Evolutionary conservation across 352 stramenopile species (phyloP).

Genomic region (Phytophthora sojae): DNA sequence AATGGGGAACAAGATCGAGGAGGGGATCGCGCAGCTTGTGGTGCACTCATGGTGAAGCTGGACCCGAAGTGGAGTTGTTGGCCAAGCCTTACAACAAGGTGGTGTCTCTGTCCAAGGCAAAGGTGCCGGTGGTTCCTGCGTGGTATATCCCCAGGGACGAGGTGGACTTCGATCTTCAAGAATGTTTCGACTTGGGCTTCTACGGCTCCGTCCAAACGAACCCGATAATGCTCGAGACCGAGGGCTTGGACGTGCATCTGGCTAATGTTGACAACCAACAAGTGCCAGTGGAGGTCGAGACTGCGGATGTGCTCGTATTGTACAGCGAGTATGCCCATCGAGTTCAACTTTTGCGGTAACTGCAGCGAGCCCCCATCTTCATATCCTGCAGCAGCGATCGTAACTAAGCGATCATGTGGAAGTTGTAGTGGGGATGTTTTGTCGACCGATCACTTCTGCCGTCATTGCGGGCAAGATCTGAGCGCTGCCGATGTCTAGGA

Average conservation of each 20-base stretch:
- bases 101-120: constrained; percentile 19
- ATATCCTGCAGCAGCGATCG: background rate
- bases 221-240: background rate
- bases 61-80: constrained; percentile 31
- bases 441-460: constrained; percentile 1
- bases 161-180: constrained; percentile 27
- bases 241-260: background rate
- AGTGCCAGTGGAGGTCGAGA: background rate
- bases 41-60: constrained; percentile 25
- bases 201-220: constrained; percentile 45
- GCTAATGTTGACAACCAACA: background rate
- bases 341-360: constrained; percentile 8
- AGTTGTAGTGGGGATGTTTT: background rate
- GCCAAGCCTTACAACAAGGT: constrained; percentile 27
- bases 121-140: constrained; percentile 3
- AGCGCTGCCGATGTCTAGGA: background rate
- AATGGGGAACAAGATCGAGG: constrained; percentile 4
- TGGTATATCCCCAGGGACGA: constrained; percentile 41
- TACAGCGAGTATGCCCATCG: background rate
- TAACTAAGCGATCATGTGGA: background rate
- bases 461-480: background rate
- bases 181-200: constrained; percentile 28
- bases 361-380: background rate
- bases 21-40: constrained; percentile 32
- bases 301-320: background rate